These are phyloP conservation scores for Raphanus raphanistrum DNA, from an alignment of 345 rosid species.

Conservation along the genomic window DNA sequence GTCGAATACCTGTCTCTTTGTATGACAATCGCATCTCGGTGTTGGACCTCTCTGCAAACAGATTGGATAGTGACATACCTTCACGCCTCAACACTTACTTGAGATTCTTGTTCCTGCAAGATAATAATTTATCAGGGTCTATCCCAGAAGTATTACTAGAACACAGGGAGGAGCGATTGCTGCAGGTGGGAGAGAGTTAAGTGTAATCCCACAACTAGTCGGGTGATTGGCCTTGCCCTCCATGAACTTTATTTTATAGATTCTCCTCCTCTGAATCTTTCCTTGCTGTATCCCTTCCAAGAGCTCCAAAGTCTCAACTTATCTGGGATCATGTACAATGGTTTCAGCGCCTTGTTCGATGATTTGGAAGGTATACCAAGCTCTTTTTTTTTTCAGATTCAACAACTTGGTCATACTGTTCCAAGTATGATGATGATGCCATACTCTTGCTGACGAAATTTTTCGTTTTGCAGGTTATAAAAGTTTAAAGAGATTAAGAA, in stretches of 20 bases:
- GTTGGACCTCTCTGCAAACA: background rate
- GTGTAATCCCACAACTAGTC: background rate
- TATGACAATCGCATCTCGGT: background rate
- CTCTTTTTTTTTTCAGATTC: background rate
- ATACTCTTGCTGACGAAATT: background rate
- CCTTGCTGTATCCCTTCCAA: background rate
- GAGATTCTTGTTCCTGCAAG: background rate
- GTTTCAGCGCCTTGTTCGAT: no score
- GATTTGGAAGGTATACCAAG: no score
- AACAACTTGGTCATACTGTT: no score
- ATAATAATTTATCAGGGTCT: background rate
- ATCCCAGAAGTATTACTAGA: background rate
- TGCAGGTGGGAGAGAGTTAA: background rate
- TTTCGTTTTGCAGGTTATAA: constrained; percentile 4
- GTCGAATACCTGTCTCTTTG: background rate
- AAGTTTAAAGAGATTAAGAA: background rate
- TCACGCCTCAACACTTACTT: background rate
- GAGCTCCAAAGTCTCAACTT: background rate
- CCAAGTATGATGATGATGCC: no score
- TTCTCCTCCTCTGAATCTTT: background rate
- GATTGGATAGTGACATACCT: background rate
- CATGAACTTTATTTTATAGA: no score
- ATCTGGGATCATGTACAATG: background rate
- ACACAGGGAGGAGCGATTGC: background rate
- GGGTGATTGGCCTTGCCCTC: no score